Evolutionary conservation across 192 early-diverging fungal species (phyloP).

Genomic region (Linnemannia hyalina): DNA sequence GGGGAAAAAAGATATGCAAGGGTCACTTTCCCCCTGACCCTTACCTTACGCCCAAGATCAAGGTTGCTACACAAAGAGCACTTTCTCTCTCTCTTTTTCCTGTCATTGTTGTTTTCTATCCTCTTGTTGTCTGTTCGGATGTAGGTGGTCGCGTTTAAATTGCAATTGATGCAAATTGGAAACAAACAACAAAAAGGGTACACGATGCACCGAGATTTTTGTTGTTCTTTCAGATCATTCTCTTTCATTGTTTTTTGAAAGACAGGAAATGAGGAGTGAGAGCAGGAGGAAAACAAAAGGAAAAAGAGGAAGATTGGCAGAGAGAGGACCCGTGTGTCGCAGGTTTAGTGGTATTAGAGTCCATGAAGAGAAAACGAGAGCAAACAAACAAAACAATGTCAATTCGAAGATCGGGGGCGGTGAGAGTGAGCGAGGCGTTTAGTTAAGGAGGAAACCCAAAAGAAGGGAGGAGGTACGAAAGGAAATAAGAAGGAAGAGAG

Average conservation of each 20-base stretch:
- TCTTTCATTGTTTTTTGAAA: neutral
- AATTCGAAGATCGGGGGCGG: neutral
- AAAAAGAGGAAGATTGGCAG: too few relatives aligned
- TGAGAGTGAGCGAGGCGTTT: neutral
- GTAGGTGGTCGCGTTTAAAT: neutral
- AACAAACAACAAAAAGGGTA: neutral
- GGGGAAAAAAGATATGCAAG: neutral
- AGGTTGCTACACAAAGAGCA: slow-evolving; percentile 1
- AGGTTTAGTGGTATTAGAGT: too few relatives aligned
- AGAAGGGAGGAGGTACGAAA: neutral
- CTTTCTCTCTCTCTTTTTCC: neutral
- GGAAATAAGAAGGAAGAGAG: neutral
- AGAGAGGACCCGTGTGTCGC: neutral
- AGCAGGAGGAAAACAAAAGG: neutral
- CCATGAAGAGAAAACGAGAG: too few relatives aligned
- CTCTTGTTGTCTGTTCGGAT: neutral
- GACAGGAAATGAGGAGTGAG: neutral
- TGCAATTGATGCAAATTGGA: neutral
- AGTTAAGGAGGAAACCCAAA: neutral
- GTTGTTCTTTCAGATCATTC: slow-evolving; percentile 8
- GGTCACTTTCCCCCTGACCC: neutral
- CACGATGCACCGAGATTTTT: neutral
- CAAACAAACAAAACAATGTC: too few relatives aligned
- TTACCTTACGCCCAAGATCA: neutral
- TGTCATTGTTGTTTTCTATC: neutral